These are phyloP conservation scores for Syncephalis plumigaleata DNA, from an alignment of 371 early-diverging fungal species.

Conservation along the genomic window DNA sequence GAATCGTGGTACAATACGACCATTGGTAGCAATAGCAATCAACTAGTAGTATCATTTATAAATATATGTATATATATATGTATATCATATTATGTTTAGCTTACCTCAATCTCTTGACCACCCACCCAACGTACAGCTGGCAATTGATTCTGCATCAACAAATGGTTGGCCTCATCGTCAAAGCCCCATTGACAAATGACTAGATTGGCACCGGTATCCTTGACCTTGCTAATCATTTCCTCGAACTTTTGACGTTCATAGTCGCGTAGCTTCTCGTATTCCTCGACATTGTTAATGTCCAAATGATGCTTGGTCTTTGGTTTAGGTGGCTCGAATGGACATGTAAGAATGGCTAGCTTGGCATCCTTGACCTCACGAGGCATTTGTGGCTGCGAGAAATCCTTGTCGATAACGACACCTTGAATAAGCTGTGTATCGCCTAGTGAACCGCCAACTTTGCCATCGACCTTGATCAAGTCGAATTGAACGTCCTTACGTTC, in stretches of 20 bases:
- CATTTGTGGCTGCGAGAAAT: slow-evolving; percentile 99
- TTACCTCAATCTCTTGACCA: slow-evolving; percentile 95
- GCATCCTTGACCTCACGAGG: slow-evolving; percentile 90
- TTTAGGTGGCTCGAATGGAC: slow-evolving; percentile 99
- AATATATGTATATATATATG: no score
- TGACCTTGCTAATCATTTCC: slow-evolving; percentile 94
- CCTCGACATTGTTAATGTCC: slow-evolving; percentile 94
- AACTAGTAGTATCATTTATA: slow-evolving; percentile 15
- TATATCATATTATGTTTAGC: no score
- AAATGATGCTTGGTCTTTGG: slow-evolving; percentile 99
- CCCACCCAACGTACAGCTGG: slow-evolving; percentile 99
- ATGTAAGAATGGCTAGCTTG: slow-evolving; percentile 96
- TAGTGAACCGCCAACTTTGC: slow-evolving; percentile 93
- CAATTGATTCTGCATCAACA: slow-evolving; percentile 93
- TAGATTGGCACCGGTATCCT: slow-evolving; percentile 93
- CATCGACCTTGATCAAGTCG: slow-evolving; percentile 98
- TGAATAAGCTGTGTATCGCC: slow-evolving; percentile 86
- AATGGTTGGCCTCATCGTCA: slow-evolving; percentile 99
- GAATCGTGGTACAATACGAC: slow-evolving; percentile 98
- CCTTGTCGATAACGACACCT: slow-evolving; percentile 99
- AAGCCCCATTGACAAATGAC: slow-evolving; percentile 99
- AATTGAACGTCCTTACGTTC: slow-evolving; percentile 99
- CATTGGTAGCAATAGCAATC: slow-evolving; percentile 98
- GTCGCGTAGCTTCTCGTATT: slow-evolving; percentile 87
- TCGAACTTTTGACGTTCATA: slow-evolving; percentile 96